phyloP scores from a whole-genome alignment of 768 basidiomycete species.

The Tylopilus rubrobrunneus region DNA sequence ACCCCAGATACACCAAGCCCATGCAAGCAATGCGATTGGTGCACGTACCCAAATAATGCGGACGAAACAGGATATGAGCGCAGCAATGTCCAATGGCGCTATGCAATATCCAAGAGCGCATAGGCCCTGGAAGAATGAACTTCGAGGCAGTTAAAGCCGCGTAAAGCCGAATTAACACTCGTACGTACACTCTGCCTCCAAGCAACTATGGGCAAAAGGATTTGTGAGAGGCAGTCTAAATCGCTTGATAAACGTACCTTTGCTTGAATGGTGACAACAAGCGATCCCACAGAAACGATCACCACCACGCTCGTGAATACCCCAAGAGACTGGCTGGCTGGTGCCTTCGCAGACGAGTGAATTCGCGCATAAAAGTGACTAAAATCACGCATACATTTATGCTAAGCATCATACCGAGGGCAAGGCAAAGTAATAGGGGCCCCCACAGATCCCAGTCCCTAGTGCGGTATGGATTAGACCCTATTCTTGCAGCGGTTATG shows the following conservation, averaged over 20 bases:
- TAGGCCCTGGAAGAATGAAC: conserved; percentile 94
- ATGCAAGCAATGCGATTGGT: conserved; percentile 80
- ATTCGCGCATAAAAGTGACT: background rate
- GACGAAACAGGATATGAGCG: conserved; percentile 82
- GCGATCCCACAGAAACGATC: conserved; percentile 85
- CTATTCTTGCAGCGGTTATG: background rate
- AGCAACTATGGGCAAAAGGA: conserved; percentile 48
- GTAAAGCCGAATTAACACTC: background rate
- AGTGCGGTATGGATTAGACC: conserved; percentile 4
- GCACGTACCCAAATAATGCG: conserved; percentile 81
- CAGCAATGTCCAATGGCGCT: conserved; percentile 89
- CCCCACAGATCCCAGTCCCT: conserved; percentile 99
- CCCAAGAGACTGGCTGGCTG: conserved; percentile 74
- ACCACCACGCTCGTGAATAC: conserved; percentile 95
- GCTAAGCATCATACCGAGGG: conserved; percentile 81
- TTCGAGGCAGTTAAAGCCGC: conserved; percentile 27
- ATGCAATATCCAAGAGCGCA: conserved; percentile 95
- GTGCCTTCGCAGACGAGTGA: conserved; percentile 53
- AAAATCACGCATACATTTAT: conserved; percentile 56
- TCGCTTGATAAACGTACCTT: conserved; percentile 51
- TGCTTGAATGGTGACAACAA: conserved; percentile 92
- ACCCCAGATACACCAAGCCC: conserved; percentile 99
- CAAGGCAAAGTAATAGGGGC: conserved; percentile 77
- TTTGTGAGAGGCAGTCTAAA: background rate
- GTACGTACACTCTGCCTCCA: conserved; percentile 74